Base-by-base conservation (phyloP, 192 early-diverging fungal genomes). In the Entomortierella parvispora region DNA sequence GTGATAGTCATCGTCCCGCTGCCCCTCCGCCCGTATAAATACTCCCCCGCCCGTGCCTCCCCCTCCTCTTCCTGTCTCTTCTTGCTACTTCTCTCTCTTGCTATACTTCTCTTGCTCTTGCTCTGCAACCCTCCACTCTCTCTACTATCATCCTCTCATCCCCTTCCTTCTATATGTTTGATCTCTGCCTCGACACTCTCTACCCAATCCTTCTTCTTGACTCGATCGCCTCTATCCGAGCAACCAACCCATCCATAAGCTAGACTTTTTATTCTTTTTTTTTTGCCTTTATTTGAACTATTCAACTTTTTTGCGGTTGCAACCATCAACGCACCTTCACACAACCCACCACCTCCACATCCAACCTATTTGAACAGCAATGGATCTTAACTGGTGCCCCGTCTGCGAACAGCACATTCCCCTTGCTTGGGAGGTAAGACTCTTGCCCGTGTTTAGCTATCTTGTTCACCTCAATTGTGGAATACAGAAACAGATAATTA, bases 321-420 rank as follows among this genome's bases (percentile, higher is more conserved):
- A 66, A 0, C 54, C 29, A 58, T 9, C 65, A 42, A 58, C 55
- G 25, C 5, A 43, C 31, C n/a, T 11, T 25, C 22, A 29, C 20
- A 10, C 8, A 55, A 45, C 56, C 40, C 47, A 47, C 29, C 46
- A n/a, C n/a, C n/a, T n/a, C n/a, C 54, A 10, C 18, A 46, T 18
- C 50, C 46, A 46, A 61, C 26, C 40, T n/a, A 22, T 15, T 32
- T 15, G 32, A 31, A 14, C 34, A 34, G 32, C 54, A 52, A 77
- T 77, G 74, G 74, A 77, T 77, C 59, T 77, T 56, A 77, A 77
- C 74, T 77, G 74, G 74, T 77, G 74, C 74, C 74, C 74, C 15
- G 74, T 77, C 9, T 77, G 74, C 74, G 74, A 77, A 77, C 74
- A 77, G 60, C 74, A 77, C 28, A 77, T 77, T 49, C 74, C 74